Evolutionary conservation across 1,284 basidiomycete genomes (phyloP).

Genomic region (Gymnopus androsaceus): DNA sequence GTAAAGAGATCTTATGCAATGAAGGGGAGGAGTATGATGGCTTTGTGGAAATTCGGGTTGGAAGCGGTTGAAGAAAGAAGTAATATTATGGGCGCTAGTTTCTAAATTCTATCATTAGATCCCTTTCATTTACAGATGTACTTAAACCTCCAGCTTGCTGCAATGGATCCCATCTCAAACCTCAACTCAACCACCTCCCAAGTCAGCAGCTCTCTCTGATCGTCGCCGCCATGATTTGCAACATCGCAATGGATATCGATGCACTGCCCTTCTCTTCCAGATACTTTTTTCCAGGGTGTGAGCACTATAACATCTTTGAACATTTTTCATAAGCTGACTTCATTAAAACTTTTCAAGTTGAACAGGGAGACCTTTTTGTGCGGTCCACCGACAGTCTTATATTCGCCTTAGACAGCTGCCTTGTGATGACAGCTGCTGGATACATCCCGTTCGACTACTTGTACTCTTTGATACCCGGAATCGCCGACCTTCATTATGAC

Average conservation of each 20-base stretch:
- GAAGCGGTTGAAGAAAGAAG: no score
- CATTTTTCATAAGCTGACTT: neutral
- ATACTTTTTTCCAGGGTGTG: neutral
- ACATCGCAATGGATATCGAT: neutral
- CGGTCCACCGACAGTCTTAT: neutral
- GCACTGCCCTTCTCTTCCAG: neutral
- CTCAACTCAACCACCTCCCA: no score
- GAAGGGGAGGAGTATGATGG: no score
- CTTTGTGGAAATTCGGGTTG: no score
- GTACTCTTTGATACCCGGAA: neutral
- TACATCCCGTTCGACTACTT: neutral
- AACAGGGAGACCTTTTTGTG: neutral
- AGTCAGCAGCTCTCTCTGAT: no score
- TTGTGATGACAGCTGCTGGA: neutral
- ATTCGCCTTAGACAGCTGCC: neutral
- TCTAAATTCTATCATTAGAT: no score
- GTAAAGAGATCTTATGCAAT: no score
- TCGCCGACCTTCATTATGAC: neutral
- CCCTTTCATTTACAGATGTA: no score
- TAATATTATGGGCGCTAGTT: no score
- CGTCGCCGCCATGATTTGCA: neutral
- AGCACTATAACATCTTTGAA: neutral
- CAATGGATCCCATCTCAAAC: no score
- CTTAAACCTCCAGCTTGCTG: no score
- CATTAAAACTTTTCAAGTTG: neutral